Evolutionary conservation across 1,284 basidiomycete genomes (phyloP), one percentile per base, ranked within the genome.

Genomic region (Wallemia hederae): DNA sequence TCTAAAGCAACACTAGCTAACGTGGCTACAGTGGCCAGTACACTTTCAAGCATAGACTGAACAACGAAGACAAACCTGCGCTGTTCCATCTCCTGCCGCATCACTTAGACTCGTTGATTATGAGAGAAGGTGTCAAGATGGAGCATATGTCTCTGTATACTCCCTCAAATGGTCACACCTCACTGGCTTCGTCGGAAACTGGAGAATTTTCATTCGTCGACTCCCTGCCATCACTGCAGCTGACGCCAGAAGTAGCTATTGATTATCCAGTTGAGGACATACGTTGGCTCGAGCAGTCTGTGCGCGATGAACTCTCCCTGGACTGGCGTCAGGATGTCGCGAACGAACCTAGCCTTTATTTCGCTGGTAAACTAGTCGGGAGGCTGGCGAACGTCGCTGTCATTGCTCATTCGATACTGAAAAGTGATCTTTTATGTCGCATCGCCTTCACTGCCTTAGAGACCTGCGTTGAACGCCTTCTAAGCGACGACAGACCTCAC

Each of bases 301-400:
- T 31, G 17, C 29, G 29, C 7, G 14, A 49, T 15, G 39, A 49
- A n/a, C n/a, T 49, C 11, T 49, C 39, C 39, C 5, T 17, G 22
- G 39, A 49, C n/a, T 49, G 39, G 39, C n/a, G 11, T 9, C 5
- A 9, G n/a, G 19, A 49, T 7, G n/a, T 49, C 3, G 5, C 39
- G n/a, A 49, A n/a, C 5, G 39, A 49, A n/a, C 14, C 39, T 3
- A 49, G 39, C n/a, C 5, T 49, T 5, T 49, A 63, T 59, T 63
- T 63, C 55, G 27, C 61, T n/a, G 62, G 62, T 28, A 63, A 63
- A 39, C 60, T 61, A n/a, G 55, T 63, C n/a, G 62, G 61, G 19
- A 63, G 62, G 33, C 61, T 61, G 28, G 59, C 62, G 15, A 28
- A 61, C 17, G 59, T 60, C 24, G 60, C 59, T 56, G 56, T 63